Evolutionary conservation across 805 yeast species (phyloP), one percentile per base, ranked within the genome.

Genomic region (Spathaspora boniae): DNA sequence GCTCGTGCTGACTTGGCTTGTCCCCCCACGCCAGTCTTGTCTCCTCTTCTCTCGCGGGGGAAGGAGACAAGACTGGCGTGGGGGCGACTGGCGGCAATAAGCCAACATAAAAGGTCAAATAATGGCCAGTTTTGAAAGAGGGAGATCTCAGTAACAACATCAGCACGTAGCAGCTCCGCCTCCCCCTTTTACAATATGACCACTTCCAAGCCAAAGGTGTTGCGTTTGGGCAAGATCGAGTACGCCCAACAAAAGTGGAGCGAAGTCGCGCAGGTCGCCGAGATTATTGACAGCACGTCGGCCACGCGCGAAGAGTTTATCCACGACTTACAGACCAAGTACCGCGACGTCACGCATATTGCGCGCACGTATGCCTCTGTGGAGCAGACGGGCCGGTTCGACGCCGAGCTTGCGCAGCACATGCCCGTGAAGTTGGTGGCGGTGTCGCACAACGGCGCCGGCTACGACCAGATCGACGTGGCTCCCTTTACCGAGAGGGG

Each of bases 391-490:
- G 89, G 89, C 1, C 57, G 76, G 29, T 77, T 82, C 43, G 88
- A 82, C 51, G 72, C 64, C 32, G 88, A 82, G 45, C 53, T 82
- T 43, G 68, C 76, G 15, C 44, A 56, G 7, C 67, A 69, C 18
- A 62, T 82, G 36, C 91, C 91, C 4, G 37, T 57, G 2, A 54
- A 77, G 0, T 66, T 82, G 5, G 65, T 68, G 39, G 62, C 74
- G 9, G 60, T 82, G 9, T 64, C 76, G 42, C 86, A 81, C 54
- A 62, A 70, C 41, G 89, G 89, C 38, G 91, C 91, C 0, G 89
- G 85, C 4, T 82, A 82, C 56, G 91, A 82, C 52, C 87, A 82
- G 56, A 65, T 82, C 29, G 85, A 81, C 44, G 70, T 75, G 3
- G 63, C 61, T 16, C 72, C 76, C 14, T 71, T 80, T 42, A 62